A percentile compares a stretch with the other conserved stretches of the same genome.
Evolutionary conservation across 2,329 filamentous ascomycete genomes (phyloP).

Genomic region (Ceratocystiopsis minuta): DNA sequence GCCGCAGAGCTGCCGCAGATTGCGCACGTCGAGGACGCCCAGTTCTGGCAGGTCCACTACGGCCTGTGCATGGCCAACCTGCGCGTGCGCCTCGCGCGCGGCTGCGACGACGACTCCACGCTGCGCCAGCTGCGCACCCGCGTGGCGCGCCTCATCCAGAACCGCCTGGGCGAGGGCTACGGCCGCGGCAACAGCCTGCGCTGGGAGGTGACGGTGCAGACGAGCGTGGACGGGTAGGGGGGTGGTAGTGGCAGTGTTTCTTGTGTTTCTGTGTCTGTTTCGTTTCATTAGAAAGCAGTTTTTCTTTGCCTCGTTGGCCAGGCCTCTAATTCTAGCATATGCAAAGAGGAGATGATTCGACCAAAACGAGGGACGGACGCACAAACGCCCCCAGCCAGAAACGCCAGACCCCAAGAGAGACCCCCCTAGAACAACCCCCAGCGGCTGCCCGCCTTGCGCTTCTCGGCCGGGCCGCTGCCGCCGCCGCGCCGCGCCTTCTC

Average conservation of each 20-base stretch:
- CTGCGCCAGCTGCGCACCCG: conserved; percentile 57
- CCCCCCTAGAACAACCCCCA: conserved; percentile 7
- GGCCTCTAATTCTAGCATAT: no score
- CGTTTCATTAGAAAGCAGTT: no score
- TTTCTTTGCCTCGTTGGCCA: no score
- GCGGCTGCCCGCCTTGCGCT: conserved; percentile 5
- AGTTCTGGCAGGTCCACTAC: conserved; percentile 98
- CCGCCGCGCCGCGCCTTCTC: conserved; percentile 30
- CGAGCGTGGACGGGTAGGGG: conserved; percentile 30
- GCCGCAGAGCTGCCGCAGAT: conserved; percentile 56
- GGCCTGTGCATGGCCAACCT: conserved; percentile 91
- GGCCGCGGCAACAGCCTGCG: conserved; percentile 58
- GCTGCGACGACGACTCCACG: conserved; percentile 54
- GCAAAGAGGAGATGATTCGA: no score
- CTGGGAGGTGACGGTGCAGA: conserved; percentile 89
- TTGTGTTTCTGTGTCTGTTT: no score
- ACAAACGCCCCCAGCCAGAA: no score
- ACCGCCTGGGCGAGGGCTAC: conserved; percentile 74
- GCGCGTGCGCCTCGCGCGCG: conserved; percentile 51
- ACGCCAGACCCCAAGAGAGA: neutral
- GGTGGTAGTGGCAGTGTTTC: no score
- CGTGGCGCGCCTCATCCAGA: conserved; percentile 62
- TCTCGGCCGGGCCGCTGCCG: conserved; percentile 2
- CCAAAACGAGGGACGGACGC: no score
- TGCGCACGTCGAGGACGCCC: conserved; percentile 65